phyloP scores from a whole-genome alignment of 164 flowering plant species.

The Annona cherimola region DNA sequence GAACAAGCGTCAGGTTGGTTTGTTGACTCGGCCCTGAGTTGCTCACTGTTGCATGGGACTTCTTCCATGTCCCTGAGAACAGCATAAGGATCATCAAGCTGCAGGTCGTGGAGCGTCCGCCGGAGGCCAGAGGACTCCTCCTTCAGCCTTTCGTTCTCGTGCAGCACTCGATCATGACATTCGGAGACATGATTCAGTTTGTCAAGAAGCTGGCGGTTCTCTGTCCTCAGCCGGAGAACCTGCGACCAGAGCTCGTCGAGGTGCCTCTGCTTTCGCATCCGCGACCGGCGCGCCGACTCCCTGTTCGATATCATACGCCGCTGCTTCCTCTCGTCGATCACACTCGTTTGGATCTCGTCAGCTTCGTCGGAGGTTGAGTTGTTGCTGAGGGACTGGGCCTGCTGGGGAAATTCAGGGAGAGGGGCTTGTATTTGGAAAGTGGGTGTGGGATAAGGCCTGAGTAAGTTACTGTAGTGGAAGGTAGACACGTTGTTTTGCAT shows the following conservation, averaged over 20 bases:
- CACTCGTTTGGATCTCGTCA: constrained; percentile 54
- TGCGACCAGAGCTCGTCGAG: constrained; percentile 90
- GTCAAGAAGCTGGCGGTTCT: constrained; percentile 75
- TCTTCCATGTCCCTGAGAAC: constrained; percentile 42
- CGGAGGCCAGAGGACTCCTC: constrained; percentile 65
- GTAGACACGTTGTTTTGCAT: constrained; percentile 30
- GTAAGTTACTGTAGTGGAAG: constrained; percentile 23
- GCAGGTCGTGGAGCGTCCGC: constrained; percentile 47
- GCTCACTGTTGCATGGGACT: constrained; percentile 37
- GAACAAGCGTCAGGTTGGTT: constrained; percentile 36
- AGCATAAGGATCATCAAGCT: constrained; percentile 45
- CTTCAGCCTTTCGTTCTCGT: constrained; percentile 69
- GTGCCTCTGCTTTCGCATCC: constrained; percentile 93
- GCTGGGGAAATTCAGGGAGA: constrained; percentile 21
- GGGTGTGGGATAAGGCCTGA: constrained; percentile 25
- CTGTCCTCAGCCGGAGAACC: constrained; percentile 69
- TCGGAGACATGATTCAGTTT: constrained; percentile 65
- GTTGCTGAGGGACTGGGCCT: constrained; percentile 13
- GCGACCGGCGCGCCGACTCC: constrained; percentile 88
- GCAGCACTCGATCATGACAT: constrained; percentile 50
- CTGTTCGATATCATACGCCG: constrained; percentile 93
- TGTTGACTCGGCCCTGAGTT: constrained; percentile 42
- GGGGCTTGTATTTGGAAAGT: constrained; percentile 18
- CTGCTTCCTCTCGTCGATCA: constrained; percentile 80
- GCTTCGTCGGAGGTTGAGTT: constrained; percentile 93